Evolutionary conservation across 352 stramenopile species (phyloP).

Genomic region (Globisporangium canariense): DNA sequence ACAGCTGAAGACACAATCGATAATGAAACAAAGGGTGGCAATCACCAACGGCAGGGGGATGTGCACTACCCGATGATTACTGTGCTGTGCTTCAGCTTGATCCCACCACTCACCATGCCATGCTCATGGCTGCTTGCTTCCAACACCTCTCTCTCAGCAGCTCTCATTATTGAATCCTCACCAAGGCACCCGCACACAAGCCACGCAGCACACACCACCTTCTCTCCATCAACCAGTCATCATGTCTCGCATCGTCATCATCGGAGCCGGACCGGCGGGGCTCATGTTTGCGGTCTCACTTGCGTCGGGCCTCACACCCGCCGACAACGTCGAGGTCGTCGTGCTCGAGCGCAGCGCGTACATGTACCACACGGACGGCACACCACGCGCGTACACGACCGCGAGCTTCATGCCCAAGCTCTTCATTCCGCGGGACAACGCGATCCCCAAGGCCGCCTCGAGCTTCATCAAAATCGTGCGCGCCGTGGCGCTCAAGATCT

Average conservation of each 20-base stretch:
- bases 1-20: background rate
- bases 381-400: background rate
- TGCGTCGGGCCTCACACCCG: background rate
- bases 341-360: slow-evolving; percentile 1
- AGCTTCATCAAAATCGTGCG: slow-evolving; percentile 31
- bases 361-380: slow-evolving; percentile 1
- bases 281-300: background rate
- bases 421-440: background rate
- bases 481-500: background rate
- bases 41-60: background rate
- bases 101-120: background rate
- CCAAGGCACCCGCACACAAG: background rate
- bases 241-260: slow-evolving; percentile 5
- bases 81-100: background rate
- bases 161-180: background rate
- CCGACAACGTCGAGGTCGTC: background rate
- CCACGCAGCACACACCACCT: background rate
- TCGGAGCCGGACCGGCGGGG: background rate
- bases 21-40: background rate
- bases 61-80: background rate
- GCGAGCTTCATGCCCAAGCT: background rate
- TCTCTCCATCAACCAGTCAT: background rate
- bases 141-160: background rate
- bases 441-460: slow-evolving; percentile 25
- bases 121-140: too few species aligned